These are phyloP conservation scores for Scleroderma bovista DNA, from an alignment of 768 basidiomycete species.

Conservation along the genomic window DNA sequence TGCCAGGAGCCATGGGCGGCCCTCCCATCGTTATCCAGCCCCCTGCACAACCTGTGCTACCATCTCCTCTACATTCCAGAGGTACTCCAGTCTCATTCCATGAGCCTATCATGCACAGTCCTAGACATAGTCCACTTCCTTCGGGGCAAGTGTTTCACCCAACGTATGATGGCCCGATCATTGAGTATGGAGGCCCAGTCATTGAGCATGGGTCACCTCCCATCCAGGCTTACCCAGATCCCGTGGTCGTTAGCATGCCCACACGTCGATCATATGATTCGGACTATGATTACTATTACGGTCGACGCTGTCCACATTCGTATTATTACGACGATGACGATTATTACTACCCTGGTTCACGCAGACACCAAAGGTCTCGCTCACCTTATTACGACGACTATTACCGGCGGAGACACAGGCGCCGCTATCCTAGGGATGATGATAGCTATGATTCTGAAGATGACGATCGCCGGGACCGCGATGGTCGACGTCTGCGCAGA, in stretches of 20 bases:
- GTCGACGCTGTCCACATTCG: conserved; percentile 5
- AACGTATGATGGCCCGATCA: no score
- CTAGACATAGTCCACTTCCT: conserved; percentile 12
- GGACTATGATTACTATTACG: conserved; percentile 5
- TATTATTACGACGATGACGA: conserved; percentile 3
- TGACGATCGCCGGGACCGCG: conserved; percentile 8
- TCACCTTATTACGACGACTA: neutral
- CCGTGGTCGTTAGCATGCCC: conserved; percentile 4
- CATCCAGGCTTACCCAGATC: conserved; percentile 17
- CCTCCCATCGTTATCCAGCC: conserved; percentile 17
- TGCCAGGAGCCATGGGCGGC: conserved; percentile 6
- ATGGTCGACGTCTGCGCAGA: neutral
- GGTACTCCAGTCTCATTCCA: conserved; percentile 2
- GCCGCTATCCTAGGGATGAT: conserved; percentile 1
- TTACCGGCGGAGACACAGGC: neutral
- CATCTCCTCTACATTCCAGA: conserved; percentile 17
- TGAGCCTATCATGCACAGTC: conserved; percentile 12
- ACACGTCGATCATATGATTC: conserved; percentile 8
- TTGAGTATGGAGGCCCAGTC: no score
- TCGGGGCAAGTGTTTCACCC: neutral
- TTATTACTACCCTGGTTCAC: neutral
- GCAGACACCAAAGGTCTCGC: neutral
- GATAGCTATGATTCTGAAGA: conserved; percentile 14
- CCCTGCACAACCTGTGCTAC: conserved; percentile 1
- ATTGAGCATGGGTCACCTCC: conserved; percentile 16